These are phyloP conservation scores for Trypanosoma grayi DNA, from an alignment of 208 protist species.

Conservation along the genomic window DNA sequence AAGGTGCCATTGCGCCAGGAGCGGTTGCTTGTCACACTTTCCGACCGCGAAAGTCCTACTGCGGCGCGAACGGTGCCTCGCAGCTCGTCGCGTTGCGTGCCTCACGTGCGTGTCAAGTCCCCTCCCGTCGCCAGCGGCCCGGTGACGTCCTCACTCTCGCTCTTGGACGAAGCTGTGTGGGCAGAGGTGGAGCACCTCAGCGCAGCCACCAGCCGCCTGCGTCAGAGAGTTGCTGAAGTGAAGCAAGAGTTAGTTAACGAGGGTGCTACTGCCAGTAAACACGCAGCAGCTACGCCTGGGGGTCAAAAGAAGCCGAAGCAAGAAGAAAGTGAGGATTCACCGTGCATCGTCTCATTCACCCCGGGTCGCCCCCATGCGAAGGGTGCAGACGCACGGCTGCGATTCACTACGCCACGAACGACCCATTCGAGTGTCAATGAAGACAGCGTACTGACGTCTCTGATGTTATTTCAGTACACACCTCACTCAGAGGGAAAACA, in stretches of 20 bases:
- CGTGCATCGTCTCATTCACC: slow-evolving; percentile 1
- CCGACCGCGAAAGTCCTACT: neutral
- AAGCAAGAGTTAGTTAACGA: neutral
- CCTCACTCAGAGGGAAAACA: slow-evolving; percentile 1
- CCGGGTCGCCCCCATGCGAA: neutral
- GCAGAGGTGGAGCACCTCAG: slow-evolving; percentile 7
- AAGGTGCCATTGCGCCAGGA: neutral
- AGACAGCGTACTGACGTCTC: slow-evolving; percentile 13
- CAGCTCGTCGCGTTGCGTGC: neutral
- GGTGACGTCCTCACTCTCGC: neutral
- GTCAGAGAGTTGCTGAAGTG: slow-evolving; percentile 5
- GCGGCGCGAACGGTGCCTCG: neutral
- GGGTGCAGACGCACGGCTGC: neutral
- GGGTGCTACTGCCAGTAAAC: neutral
- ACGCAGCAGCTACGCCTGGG: neutral
- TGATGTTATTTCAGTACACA: slow-evolving; percentile 10
- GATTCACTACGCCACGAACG: slow-evolving; percentile 6
- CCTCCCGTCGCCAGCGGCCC: neutral
- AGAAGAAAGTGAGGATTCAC: neutral
- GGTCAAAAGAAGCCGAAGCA: neutral
- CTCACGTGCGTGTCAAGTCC: neutral
- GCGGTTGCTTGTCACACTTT: neutral
- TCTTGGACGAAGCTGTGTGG: slow-evolving; percentile 3
- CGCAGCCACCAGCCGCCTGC: slow-evolving; percentile 4
- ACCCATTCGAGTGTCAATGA: neutral